Base-by-base conservation (phyloP, 257 asterid genomes). In the Echites panduratus region DNA sequence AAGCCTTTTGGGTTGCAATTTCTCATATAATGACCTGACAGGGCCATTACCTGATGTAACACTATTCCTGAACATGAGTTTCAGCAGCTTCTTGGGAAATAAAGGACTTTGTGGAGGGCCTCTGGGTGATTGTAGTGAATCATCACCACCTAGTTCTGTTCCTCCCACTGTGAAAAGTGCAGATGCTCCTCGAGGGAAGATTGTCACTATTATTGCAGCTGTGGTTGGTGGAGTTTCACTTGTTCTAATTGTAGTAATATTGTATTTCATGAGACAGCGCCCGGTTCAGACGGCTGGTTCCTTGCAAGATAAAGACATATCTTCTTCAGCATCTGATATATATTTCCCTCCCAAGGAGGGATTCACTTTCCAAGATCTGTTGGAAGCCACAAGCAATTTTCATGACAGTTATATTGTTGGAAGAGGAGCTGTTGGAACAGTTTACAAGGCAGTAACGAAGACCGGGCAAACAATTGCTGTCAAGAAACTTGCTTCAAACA, bases 331-430 rank as follows among this genome's bases (percentile, higher is more conserved):
- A 68, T 88, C 96, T 0, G 97, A 93, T 56, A 90, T 93, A 4
- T 93, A 93, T 76, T 93, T 93, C 64, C 96, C 89, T 74, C 97
- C 98, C 0, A 89, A 87, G 74, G 98, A 93, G 61, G 98, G 97
- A 68, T 93, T 93, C 86, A 88, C 90, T 44, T 88, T 93, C 61
- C 96, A 88, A 32, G 98, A 93, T 72, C 84, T 93, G 65, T 87
- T 93, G n/a, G 97, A 88, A 84, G 97, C 98, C 12, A 93, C 98
- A 5, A 77, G 82, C 77, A 87, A 88, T 79, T 93, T 93, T 66
- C 84, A 93, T 49, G 98, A 90, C 17, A 19, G 78, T 38, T 89
- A 79, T 61, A 90, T 90, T 53, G 82, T 93, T 17, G 98, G 98
- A 43, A 83, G 84, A 73, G 98, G 98, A 32, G 98, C 96, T 5